Conservation (phyloP, 371 early-diverging fungal species). For the Mortierella sp. region DNA sequence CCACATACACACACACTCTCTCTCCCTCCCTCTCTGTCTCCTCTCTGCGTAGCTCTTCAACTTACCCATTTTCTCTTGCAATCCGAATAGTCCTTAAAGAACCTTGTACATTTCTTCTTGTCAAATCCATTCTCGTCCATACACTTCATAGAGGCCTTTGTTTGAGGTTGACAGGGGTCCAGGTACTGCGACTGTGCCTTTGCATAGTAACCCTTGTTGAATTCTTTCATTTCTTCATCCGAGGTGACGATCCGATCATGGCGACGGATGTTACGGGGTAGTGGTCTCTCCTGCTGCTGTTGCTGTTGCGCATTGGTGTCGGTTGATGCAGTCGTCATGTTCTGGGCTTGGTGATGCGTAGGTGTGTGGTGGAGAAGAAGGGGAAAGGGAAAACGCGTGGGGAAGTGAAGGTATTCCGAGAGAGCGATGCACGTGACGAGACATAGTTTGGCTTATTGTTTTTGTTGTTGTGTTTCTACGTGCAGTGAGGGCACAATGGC, state of each 20-base stretch:
- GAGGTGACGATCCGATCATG: slow-evolving; percentile 48
- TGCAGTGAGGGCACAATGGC: too few species aligned
- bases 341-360: not conserved
- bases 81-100: slow-evolving; percentile 74
- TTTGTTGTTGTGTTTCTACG: too few species aligned
- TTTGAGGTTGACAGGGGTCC: slow-evolving; percentile 75
- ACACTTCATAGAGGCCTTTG: slow-evolving; percentile 75
- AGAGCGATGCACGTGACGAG: not conserved
- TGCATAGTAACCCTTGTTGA: slow-evolving; percentile 67
- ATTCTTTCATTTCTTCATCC: slow-evolving; percentile 59
- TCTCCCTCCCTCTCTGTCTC: not conserved
- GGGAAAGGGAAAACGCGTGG: not conserved
- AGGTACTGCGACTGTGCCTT: slow-evolving; percentile 73
- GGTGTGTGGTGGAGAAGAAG: not conserved
- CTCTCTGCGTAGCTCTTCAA: not conserved
- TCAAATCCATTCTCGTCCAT: slow-evolving; percentile 74
- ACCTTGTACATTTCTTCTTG: slow-evolving; percentile 70
- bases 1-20: not conserved
- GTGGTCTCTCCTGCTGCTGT: not conserved
- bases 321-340: slow-evolving; percentile 18
- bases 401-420: not conserved
- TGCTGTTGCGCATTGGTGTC: slow-evolving; percentile 22
- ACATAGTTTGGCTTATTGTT: not conserved
- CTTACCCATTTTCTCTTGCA: slow-evolving; percentile 79
- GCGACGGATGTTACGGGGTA: slow-evolving; percentile 22